Evolutionary conservation across 2,329 filamentous ascomycete genomes (phyloP), one percentile per base, ranked within the genome.

Genomic region (Ceratocystiopsis minuta): DNA sequence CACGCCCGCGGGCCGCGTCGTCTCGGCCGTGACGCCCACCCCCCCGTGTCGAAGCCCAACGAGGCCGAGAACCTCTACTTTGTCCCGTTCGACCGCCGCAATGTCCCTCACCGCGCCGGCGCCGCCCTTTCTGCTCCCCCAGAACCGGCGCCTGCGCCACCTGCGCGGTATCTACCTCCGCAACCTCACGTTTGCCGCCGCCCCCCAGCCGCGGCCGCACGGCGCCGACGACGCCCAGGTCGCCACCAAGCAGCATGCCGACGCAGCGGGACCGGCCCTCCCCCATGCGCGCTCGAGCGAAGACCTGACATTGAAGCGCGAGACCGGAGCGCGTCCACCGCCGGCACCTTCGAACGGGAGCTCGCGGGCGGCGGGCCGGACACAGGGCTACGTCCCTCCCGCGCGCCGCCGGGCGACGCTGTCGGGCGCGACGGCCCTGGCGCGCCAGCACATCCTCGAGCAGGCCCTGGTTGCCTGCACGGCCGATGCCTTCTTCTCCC

Each of bases 71-170:
- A 28, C 24, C 24, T 10, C 24, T 28, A 28, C 24, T 28, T 10
- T 6, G 6, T 10, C 24, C 24, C 24, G 24, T 9, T 28, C 24
- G 24, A 28, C 36, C 17, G 36, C 9, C 36, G 36, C 36, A 11
- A 42, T 42, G 40, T 54, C 56, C 31, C 40, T 52, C 28, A 28
- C 24, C 2, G 24, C 24, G 7, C 52, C 57, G 42, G 44, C 50
- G 13, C 61, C 65, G 35, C 68, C 71, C 35, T 63, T 68, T 36
- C 63, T 79, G 47, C 61, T 76, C 28, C 63, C 73, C 16, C 71
- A 90, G 68, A 95, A 94, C 58, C 82, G 86, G 57, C 86, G 80
- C 57, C 68, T 96, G 41, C 78, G 88, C 42, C 87, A 95, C 64
- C 70, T 95, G 5, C 78, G 83, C 52, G 85, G 84, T 50, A 75